Evolutionary conservation across 257 asterid species (phyloP).

Genomic region (Catharanthus roseus): DNA sequence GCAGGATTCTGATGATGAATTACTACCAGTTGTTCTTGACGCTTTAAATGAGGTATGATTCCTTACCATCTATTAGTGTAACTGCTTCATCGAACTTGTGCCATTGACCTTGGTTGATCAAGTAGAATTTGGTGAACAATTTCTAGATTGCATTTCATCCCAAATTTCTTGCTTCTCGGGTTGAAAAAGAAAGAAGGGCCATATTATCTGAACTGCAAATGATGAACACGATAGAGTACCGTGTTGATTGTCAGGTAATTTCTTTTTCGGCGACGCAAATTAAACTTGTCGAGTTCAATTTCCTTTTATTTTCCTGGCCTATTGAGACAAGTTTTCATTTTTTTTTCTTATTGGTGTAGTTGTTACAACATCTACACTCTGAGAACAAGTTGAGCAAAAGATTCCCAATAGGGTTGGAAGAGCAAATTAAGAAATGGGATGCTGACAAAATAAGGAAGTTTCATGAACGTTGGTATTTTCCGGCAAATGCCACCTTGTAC

Average conservation of each 20-base stretch:
- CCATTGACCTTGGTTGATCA: neutral
- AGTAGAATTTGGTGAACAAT: constrained; percentile 14
- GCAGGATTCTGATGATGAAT: constrained; percentile 85
- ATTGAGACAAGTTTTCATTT: neutral
- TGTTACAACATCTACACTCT: constrained; percentile 92
- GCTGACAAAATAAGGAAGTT: constrained; percentile 94
- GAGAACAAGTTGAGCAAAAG: constrained; percentile 97
- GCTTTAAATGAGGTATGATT: constrained; percentile 89
- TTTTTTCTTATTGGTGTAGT: constrained; percentile 36
- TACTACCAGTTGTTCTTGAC: constrained; percentile 93
- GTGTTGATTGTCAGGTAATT: constrained; percentile 98
- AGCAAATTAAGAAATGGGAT: constrained; percentile 98
- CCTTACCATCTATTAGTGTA: constrained; percentile 5
- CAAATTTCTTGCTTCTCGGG: constrained; percentile 85
- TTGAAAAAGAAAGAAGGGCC: constrained; percentile 96
- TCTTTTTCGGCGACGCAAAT: constrained; percentile 18
- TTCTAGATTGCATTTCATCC: constrained; percentile 93
- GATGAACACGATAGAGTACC: constrained; percentile 99
- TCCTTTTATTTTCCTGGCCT: constrained; percentile 5
- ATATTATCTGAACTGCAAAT: constrained; percentile 92
- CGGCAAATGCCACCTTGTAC: constrained; percentile 96
- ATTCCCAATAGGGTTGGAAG: constrained; percentile 96
- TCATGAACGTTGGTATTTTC: constrained; percentile 99
- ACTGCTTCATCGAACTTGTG: neutral
- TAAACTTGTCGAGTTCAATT: too few species aligned